Evolutionary conservation across 2,329 filamentous ascomycete species (phyloP).

Genomic region (Didymella keratinophila): DNA sequence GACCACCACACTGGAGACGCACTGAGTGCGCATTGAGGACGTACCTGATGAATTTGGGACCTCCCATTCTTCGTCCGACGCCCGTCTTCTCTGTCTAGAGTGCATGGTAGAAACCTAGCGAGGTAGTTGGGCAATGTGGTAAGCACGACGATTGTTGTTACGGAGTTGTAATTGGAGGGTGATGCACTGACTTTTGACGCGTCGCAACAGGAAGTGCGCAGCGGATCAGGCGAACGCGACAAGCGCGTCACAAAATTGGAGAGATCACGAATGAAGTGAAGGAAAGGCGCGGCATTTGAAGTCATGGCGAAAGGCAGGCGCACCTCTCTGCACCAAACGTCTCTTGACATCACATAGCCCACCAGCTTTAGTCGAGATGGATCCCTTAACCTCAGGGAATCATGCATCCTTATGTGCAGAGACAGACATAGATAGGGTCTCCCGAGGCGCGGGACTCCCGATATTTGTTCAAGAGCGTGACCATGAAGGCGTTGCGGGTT

Average conservation of each 20-base stretch:
- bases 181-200: background rate
- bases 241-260: background rate
- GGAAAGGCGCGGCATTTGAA: background rate
- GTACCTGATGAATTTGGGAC: background rate
- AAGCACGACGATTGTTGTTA: background rate
- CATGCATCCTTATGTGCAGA: background rate
- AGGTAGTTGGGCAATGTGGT: background rate
- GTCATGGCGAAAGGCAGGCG: background rate
- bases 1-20: background rate
- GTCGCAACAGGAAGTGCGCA: background rate
- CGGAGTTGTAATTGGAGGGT: background rate
- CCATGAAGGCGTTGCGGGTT: background rate
- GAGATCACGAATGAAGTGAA: background rate
- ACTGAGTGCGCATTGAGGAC: background rate
- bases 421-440: background rate
- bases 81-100: background rate
- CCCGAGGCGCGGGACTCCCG: background rate
- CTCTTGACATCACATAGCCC: background rate
- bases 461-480: no score
- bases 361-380: background rate
- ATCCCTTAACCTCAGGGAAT: background rate
- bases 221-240: background rate
- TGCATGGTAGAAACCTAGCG: background rate
- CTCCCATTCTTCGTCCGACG: background rate
- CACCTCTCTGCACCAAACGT: background rate